Base-by-base conservation (phyloP, 2,329 filamentous ascomycete species). In the Pseudogymnoascus sp. region DNA sequence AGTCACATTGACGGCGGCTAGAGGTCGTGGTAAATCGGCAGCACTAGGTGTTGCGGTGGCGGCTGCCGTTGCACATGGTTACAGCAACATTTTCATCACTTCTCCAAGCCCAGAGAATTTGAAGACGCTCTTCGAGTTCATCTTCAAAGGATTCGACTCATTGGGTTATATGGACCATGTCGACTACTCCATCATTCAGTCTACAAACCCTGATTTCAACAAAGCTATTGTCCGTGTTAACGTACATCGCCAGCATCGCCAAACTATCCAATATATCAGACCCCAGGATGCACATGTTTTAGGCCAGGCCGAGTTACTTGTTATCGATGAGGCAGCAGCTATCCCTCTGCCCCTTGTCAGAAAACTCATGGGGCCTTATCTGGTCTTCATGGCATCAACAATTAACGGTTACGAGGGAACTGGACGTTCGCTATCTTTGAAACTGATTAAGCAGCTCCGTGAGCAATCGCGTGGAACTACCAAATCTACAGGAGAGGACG, bases 321-420 rank as follows among this genome's bases (percentile, higher is more conserved):
- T 99, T 7, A 97, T 99, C 67, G 95, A 99, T 76, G 95, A 99
- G 77, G 95, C 95, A 14, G 95, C 95, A 11, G 96, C 96, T 1
- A 99, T 99, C 66, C 95, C 96, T 11, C 78, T 99, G 10, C 95
- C 95, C 0, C 79, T 97, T 2, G 95, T 99, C 6, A 84, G 89
- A 69, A 97, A 97, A 77, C 82, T 99, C 42, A 93, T 99, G 85
- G 95, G 95, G 0, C 93, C 93, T 12, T 99, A 99, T 75, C 81
- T 99, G 38, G 92, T 97, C 7, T 99, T 99, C 77, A 97, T 99
- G 95, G 92, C 96, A 0, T 99, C 95, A 0, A 99, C 95, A 1
- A 97, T 99, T 78, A 97, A 97, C 73, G 95, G 95, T 64, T 99
- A 99, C 74, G 95, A 99, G 78, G 95, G 95, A 63, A 99, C 95